Conservation (phyloP, 1,139 yeast genomes). For the Suhomyces guaymorum region DNA sequence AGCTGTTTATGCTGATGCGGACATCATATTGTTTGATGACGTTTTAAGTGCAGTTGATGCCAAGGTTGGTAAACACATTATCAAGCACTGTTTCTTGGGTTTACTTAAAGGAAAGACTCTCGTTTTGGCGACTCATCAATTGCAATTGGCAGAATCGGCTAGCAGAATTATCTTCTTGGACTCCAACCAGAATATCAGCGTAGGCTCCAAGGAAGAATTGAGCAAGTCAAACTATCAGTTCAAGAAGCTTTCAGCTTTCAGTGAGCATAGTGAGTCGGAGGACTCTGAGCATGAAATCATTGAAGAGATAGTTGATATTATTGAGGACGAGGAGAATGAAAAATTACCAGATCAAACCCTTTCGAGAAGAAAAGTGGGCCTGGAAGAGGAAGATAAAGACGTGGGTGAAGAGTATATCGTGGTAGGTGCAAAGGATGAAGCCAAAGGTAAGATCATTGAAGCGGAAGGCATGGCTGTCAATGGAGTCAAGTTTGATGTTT, state of each 20-base stretch:
- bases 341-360: slow-evolving; percentile 12
- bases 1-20: slow-evolving; percentile 25
- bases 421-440: slow-evolving; percentile 20
- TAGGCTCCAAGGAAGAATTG: slow-evolving; percentile 60
- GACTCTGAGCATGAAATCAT: slow-evolving; percentile 19
- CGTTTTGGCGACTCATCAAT: slow-evolving; percentile 81
- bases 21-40: slow-evolving; percentile 23
- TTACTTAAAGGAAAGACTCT: slow-evolving; percentile 61
- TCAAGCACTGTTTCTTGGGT: slow-evolving; percentile 67
- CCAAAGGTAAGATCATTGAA: slow-evolving; percentile 33
- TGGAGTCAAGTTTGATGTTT: slow-evolving; percentile 16
- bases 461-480: slow-evolving; percentile 24
- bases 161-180: slow-evolving; percentile 70
- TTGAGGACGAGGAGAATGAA: background rate
- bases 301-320: slow-evolving; percentile 5
- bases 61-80: slow-evolving; percentile 79
- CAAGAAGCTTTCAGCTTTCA: slow-evolving; percentile 51
- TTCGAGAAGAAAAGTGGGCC: slow-evolving; percentile 12
- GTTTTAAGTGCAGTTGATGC: slow-evolving; percentile 27
- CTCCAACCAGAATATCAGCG: slow-evolving; percentile 60
- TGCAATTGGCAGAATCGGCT: slow-evolving; percentile 66
- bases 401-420: slow-evolving; percentile 23
- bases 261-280: slow-evolving; percentile 21
- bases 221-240: slow-evolving; percentile 47
- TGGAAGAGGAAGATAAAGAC: slow-evolving; percentile 20